Percentiles rank a stretch among this genome's conserved stretches.
These are phyloP conservation scores for Aschersonia sp. DNA, from an alignment of 2,329 filamentous ascomycete genomes.

Conservation along the genomic window DNA sequence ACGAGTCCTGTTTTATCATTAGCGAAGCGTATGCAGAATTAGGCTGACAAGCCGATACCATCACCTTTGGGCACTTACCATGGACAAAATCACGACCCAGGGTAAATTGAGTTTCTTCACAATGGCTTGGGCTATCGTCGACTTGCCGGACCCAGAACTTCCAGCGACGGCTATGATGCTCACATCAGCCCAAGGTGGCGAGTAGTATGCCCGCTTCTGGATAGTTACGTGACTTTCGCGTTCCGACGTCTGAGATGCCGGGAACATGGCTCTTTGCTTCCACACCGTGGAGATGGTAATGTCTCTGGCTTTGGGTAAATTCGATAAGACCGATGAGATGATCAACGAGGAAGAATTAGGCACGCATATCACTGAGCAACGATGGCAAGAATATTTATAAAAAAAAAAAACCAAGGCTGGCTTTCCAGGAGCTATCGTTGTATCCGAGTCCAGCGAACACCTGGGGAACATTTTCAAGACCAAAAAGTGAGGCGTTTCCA, in stretches of 20 bases:
- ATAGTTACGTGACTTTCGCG: conserved; percentile 31
- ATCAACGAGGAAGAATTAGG: too few species aligned
- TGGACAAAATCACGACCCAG: conserved; percentile 95
- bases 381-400: too few species aligned
- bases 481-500: too few species aligned
- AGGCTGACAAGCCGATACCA: background rate
- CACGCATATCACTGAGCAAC: too few species aligned
- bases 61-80: conserved; percentile 42
- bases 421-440: background rate
- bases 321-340: too few species aligned
- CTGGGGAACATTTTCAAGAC: too few species aligned
- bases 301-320: too few species aligned
- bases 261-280: background rate
- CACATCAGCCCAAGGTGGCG: conserved; percentile 88
- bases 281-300: too few species aligned
- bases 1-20: conserved; percentile 60
- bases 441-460: conserved; percentile 49
- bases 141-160: conserved; percentile 89
- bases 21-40: conserved; percentile 4
- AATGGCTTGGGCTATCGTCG: conserved; percentile 82
- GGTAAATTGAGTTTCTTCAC: conserved; percentile 80
- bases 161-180: conserved; percentile 95
- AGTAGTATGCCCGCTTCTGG: conserved; percentile 57
- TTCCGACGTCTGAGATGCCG: conserved; percentile 12
- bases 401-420: too few species aligned